Conservation (phyloP, 2,329 filamentous ascomycete genomes). For the Alternaria solani region DNA sequence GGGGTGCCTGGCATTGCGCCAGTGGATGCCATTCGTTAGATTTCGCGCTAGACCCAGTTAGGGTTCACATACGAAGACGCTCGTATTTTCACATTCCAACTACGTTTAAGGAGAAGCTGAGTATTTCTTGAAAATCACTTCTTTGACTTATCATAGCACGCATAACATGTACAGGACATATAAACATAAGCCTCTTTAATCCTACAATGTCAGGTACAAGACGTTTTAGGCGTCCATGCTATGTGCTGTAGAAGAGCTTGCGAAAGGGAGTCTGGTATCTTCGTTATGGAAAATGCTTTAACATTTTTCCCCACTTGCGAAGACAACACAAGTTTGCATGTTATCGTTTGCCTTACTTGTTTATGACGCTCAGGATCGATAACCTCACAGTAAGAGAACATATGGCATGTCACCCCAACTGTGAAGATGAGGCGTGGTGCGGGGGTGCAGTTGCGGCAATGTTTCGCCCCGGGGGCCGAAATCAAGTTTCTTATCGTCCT, state of each 20-base stretch:
- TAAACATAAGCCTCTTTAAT: no score
- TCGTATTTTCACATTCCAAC: neutral
- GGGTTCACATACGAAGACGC: neutral
- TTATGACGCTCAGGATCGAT: neutral
- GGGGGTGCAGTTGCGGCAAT: neutral
- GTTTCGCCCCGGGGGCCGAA: neutral
- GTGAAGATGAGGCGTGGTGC: neutral
- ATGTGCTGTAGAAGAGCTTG: neutral
- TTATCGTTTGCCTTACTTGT: neutral
- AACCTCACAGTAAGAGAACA: neutral
- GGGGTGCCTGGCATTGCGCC: slow-evolving; percentile 6
- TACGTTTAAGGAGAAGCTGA: neutral
- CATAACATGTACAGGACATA: no score
- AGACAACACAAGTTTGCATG: neutral
- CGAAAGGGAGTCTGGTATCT: neutral
- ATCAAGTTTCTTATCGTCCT: neutral
- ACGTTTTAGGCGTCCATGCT: neutral
- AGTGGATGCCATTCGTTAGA: neutral
- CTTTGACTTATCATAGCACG: neutral
- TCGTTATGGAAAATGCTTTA: neutral
- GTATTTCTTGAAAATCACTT: neutral
- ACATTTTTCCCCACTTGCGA: neutral
- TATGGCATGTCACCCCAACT: neutral
- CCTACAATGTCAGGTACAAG: no score
- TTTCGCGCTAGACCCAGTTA: neutral